Conservation (phyloP, 495 filamentous ascomycete species). For the Lentithecium fluviatile region DNA sequence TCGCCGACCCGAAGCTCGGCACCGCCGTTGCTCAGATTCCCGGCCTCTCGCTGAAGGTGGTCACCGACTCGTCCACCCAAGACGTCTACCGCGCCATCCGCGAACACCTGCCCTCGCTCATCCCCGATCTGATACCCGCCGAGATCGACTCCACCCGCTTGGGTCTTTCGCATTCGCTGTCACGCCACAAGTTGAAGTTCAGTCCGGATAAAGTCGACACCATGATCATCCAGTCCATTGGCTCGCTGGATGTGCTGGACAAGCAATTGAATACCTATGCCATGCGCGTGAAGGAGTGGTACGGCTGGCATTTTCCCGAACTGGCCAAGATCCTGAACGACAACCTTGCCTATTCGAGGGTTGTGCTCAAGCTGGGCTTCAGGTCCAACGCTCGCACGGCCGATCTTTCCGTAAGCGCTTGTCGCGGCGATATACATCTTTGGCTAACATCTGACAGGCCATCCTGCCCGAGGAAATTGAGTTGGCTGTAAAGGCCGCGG, state of each 20-base stretch:
- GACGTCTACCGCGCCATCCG: slow-evolving; percentile 94
- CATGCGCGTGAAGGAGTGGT: slow-evolving; percentile 99
- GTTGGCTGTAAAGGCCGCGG: slow-evolving; percentile 83
- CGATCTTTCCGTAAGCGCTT: slow-evolving; percentile 65
- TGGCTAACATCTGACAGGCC: slow-evolving; percentile 39
- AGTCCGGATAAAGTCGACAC: slow-evolving; percentile 98
- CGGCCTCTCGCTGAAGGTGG: slow-evolving; percentile 74
- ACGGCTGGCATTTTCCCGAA: slow-evolving; percentile 99
- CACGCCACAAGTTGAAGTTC: slow-evolving; percentile 98
- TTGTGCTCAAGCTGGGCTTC: slow-evolving; percentile 87
- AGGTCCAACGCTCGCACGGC: slow-evolving; percentile 68
- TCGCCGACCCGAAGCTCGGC: slow-evolving; percentile 92
- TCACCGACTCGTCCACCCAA: slow-evolving; percentile 81
- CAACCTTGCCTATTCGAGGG: slow-evolving; percentile 88
- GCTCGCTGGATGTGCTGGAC: slow-evolving; percentile 90
- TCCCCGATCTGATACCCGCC: slow-evolving; percentile 80
- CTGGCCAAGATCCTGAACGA: slow-evolving; percentile 95
- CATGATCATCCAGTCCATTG: slow-evolving; percentile 98
- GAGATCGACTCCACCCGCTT: slow-evolving; percentile 90
- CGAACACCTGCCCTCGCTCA: slow-evolving; percentile 81
- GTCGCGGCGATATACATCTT: not conserved
- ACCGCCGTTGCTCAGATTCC: slow-evolving; percentile 91
- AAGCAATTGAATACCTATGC: slow-evolving; percentile 90
- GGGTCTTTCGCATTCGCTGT: slow-evolving; percentile 93
- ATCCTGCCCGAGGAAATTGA: slow-evolving; percentile 97